Percentiles rank a stretch among this genome's conserved stretches.
These are phyloP conservation scores for Aspergillus sp. DNA, from an alignment of 2,329 filamentous ascomycete genomes.

Conservation along the genomic window DNA sequence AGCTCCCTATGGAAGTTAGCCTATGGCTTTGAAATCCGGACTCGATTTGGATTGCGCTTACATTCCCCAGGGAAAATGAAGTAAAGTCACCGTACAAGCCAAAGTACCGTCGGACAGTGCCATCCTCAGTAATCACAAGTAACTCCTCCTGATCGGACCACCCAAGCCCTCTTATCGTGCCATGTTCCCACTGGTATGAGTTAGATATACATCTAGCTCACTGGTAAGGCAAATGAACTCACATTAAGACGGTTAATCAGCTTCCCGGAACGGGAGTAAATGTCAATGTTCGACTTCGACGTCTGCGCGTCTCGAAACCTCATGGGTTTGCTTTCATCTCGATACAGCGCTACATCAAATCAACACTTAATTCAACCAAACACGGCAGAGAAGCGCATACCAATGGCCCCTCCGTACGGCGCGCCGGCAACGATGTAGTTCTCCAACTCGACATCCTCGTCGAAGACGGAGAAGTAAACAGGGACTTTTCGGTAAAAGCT, in stretches of 20 bases:
- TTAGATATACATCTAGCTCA: background rate
- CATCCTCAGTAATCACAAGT: constrained; percentile 83
- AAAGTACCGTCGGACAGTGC: constrained; percentile 84
- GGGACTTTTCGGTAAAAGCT: constrained; percentile 94
- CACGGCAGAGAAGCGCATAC: constrained; percentile 51
- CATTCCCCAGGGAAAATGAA: constrained; percentile 86
- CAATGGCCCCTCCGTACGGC: constrained; percentile 89
- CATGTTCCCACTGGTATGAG: constrained; percentile 73
- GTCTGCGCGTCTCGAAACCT: constrained; percentile 71
- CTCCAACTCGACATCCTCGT: constrained; percentile 89
- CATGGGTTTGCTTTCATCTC: constrained; percentile 81
- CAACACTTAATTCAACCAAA: background rate
- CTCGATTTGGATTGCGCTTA: constrained; percentile 26
- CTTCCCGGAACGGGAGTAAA: constrained; percentile 91
- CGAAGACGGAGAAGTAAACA: constrained; percentile 90
- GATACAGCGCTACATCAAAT: constrained; percentile 69
- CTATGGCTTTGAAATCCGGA: no score
- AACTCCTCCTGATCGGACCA: constrained; percentile 97
- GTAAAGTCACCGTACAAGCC: constrained; percentile 93
- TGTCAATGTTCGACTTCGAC: constrained; percentile 81
- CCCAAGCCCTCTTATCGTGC: constrained; percentile 79
- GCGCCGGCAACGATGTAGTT: constrained; percentile 91
- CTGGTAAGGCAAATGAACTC: constrained; percentile 19
- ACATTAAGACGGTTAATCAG: constrained; percentile 75
- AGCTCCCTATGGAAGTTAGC: constrained; percentile 56